Evolutionary conservation across 1,284 basidiomycete genomes (phyloP), one percentile per base, ranked within the genome.

Genomic region (Pascua guehoae): DNA sequence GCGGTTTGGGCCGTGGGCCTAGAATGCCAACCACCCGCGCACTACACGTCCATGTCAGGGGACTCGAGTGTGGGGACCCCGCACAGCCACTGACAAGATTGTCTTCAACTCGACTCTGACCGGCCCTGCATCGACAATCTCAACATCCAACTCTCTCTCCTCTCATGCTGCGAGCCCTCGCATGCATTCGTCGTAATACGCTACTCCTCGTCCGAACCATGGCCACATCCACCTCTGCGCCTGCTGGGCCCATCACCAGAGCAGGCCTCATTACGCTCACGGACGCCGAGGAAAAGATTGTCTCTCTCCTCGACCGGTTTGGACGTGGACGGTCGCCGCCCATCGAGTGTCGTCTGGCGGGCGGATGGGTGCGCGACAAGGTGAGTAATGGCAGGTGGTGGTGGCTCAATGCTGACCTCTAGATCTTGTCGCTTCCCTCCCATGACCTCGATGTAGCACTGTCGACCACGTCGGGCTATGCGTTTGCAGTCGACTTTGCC

Each of bases 361-460:
- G 94, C 40, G 94, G 94, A 38, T 98, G 94, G 94, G 94, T 97
- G 45, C 81, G 94, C 66, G 95, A 99, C 79, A 98, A 98, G 86
- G 92, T 91, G 66, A 75, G 78, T 71, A 17, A 18, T 24, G 24
- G 7, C 24, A 32, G 24, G 24, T 32, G 15, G 15, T 14, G 14
- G 1, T 11, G 32, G 4, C 11, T 39, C n/a, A 36, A 10, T 24
- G 45, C 51, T 57, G 12, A 59, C 37, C 50, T 48, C 57, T 74
- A 97, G 94, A 81, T 99, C 40, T 82, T 98, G 37, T 85, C 86
- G 1, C 81, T 85, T 12, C 81, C 89, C 52, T 93, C 89, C 63
- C 86, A 93, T 73, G 96, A 99, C 67, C 88, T 99, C 63, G 96
- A 99, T 73, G 85, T 99, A 60, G 92, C 95, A 1, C 83, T 98